Percentiles rank a stretch among this genome's conserved stretches.
These are phyloP conservation scores for Leccinellum albellum DNA, from an alignment of 768 basidiomycete species.

Conservation along the genomic window DNA sequence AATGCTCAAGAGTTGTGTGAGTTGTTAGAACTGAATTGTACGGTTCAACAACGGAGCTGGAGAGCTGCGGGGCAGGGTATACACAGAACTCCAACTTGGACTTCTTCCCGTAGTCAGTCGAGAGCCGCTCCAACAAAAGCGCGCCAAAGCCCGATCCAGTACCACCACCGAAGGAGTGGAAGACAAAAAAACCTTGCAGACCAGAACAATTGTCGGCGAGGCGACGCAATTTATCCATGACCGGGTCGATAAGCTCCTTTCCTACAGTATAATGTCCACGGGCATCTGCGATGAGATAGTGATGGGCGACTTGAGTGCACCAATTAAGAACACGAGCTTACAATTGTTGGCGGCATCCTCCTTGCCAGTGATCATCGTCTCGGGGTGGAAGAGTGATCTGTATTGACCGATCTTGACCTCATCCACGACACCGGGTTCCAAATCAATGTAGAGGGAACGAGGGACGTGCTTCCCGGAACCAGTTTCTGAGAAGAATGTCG, in stretches of 20 bases:
- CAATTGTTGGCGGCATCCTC: slow-evolving; percentile 99
- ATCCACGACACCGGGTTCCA: slow-evolving; percentile 94
- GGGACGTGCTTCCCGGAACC: slow-evolving; percentile 94
- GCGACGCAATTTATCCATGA: slow-evolving; percentile 95
- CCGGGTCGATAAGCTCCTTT: slow-evolving; percentile 95
- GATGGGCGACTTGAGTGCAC: slow-evolving; percentile 7
- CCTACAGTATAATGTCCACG: slow-evolving; percentile 99
- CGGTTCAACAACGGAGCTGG: slow-evolving; percentile 96
- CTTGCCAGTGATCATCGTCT: slow-evolving; percentile 95
- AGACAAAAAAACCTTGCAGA: slow-evolving; percentile 99
- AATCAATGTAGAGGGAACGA: slow-evolving; percentile 92
- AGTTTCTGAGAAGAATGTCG: slow-evolving; percentile 96
- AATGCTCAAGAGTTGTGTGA: slow-evolving; percentile 98
- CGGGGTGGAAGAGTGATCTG: slow-evolving; percentile 94
- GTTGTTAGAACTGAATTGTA: slow-evolving; percentile 98
- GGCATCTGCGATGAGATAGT: slow-evolving; percentile 58
- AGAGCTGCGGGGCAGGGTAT: slow-evolving; percentile 91
- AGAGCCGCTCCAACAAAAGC: slow-evolving; percentile 93
- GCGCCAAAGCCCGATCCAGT: slow-evolving; percentile 99
- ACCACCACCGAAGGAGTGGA: slow-evolving; percentile 99
- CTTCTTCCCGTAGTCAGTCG: slow-evolving; percentile 99
- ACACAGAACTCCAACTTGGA: slow-evolving; percentile 98
- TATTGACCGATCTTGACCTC: slow-evolving; percentile 92
- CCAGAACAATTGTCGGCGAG: slow-evolving; percentile 97
- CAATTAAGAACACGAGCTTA: slow-evolving; percentile 36